Evolutionary conservation across 2,329 filamentous ascomycete species (phyloP), one percentile per base, ranked within the genome.

Genomic region (Pseudogymnoascus sp.): DNA sequence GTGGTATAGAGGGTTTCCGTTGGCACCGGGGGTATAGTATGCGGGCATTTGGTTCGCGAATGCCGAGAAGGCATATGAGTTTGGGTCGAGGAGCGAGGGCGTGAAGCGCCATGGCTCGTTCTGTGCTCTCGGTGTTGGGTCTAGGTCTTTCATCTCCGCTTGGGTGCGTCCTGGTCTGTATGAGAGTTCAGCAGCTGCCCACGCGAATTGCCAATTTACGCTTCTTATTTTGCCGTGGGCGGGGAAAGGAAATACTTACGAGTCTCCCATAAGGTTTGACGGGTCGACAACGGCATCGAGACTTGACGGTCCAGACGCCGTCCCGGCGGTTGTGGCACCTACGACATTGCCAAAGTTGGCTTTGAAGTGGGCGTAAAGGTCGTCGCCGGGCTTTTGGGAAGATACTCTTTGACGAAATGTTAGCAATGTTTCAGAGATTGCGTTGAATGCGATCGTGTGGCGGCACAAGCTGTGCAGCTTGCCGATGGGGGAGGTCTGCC

Each of bases 51-150:
- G 90, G 75, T 90, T 91, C 68, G 89, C 86, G 72, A 96, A 93
- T 64, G 83, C 82, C 65, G 86, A 83, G 76, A 96, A 97, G 23
- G 86, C 85, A 74, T 91, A 91, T 31, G 90, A 90, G 75, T 89
- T 92, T 16, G 92, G 87, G 73, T 98, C 93, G 73, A 98, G 83
- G 64, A 96, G 80, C 21, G 92, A 95, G 3, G 93, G 92, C 2
- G 93, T 96, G 72, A 96, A 92, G 69, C 90, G 85, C 87, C 93
- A 95, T 70, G 84, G 86, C 70, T 97, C 92, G 71, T 89, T 87
- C 45, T 89, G 84, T 16, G 87, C 89, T 74, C 90, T 85, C 4
- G 92, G 91, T 3, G 91, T 96, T 19, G 90, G 89, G 72, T 96
- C 92, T 72, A 90, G 85, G 76, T 95, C 90, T 74, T 90, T 91